Conservation (phyloP, 2,329 filamentous ascomycete genomes). For the Neoarthrinium moseri region DNA sequence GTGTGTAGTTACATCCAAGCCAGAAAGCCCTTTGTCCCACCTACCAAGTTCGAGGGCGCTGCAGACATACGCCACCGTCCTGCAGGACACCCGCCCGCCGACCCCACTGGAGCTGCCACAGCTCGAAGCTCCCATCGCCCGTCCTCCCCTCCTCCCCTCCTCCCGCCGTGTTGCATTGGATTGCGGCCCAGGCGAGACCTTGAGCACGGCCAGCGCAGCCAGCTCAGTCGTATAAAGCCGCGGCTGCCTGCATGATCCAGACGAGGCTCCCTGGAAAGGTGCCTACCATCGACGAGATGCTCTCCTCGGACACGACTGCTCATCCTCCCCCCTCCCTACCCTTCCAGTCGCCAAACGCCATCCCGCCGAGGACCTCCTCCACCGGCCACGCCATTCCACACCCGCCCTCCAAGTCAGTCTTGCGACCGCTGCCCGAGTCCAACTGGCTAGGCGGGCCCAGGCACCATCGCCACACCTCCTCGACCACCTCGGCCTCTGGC, state of each 20-base stretch:
- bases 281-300: conserved; percentile 4
- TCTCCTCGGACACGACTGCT: conserved; percentile 4
- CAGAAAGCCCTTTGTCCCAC: too few species aligned
- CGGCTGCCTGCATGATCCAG: conserved; percentile 10
- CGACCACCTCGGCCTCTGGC: conserved; percentile 13
- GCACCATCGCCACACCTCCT: conserved; percentile 28
- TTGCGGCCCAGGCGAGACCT: too few species aligned
- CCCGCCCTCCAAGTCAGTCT: conserved; percentile 36
- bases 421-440: conserved; percentile 58
- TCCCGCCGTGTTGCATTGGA: too few species aligned
- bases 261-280: neutral
- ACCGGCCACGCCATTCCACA: conserved; percentile 43
- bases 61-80: too few species aligned
- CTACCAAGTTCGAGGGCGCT: too few species aligned
- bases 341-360: conserved; percentile 61
- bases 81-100: too few species aligned
- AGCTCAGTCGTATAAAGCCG: conserved; percentile 2
- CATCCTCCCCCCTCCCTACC: conserved; percentile 14
- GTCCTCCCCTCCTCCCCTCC: too few species aligned
- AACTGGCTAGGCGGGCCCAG: conserved; percentile 52
- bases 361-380: conserved; percentile 73
- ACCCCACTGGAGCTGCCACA: neutral
- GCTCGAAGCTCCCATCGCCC: neutral
- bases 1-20: too few species aligned
- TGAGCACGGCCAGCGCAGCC: neutral